Evolutionary conservation across 495 filamentous ascomycete species (phyloP).

Genomic region (Peziza echinospora): DNA sequence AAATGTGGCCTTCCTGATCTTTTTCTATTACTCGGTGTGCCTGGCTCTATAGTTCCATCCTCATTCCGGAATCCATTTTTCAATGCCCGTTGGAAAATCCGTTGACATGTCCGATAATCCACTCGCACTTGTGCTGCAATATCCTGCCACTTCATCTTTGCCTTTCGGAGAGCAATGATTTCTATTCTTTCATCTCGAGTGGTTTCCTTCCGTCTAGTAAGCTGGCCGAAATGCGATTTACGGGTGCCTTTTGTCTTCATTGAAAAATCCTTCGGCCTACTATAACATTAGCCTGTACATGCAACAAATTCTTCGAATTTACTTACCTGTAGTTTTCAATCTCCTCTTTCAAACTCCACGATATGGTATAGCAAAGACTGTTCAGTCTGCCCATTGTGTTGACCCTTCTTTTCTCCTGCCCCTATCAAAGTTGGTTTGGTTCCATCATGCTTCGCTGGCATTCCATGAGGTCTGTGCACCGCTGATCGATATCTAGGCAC

Average conservation of each 20-base stretch:
- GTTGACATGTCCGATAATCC: not conserved
- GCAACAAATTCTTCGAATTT: too few relatives aligned
- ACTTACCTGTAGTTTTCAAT: too few relatives aligned
- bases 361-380: too few relatives aligned
- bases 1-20: not conserved
- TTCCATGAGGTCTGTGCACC: too few relatives aligned
- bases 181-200: not conserved
- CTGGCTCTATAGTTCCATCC: not conserved
- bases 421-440: too few relatives aligned
- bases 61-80: not conserved
- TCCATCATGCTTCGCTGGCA: too few relatives aligned
- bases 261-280: too few relatives aligned
- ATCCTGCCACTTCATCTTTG: not conserved
- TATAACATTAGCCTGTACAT: too few relatives aligned
- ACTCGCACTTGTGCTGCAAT: not conserved
- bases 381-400: too few relatives aligned
- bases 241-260: not conserved
- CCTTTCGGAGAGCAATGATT: not conserved
- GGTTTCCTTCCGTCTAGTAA: not conserved
- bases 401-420: too few relatives aligned
- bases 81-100: not conserved
- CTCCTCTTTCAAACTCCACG: too few relatives aligned
- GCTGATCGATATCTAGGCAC: too few relatives aligned
- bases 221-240: not conserved
- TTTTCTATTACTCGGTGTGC: slow-evolving; percentile 1